A percentile compares a stretch with the other conserved stretches of the same genome.
phyloP scores from a whole-genome alignment of 2,329 filamentous ascomycete species.

The Exophiala phaeomuriformis region DNA sequence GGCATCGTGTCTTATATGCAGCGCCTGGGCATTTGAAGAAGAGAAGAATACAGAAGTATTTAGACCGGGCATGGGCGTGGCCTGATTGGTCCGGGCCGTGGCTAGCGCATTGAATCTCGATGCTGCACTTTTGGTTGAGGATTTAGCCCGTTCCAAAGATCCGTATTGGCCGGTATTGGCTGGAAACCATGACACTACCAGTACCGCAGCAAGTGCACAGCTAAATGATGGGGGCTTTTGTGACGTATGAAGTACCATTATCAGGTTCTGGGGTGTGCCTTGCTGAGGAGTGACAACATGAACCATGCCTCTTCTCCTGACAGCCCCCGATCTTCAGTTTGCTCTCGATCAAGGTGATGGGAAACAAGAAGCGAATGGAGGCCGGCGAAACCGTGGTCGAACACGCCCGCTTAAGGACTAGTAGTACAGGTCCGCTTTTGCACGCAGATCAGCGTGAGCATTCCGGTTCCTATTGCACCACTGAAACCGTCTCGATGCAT shows the following conservation, averaged over 20 bases:
- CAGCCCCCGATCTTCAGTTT: too few species aligned
- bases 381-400: too few species aligned
- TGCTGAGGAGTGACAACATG: neutral
- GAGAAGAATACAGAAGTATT: neutral
- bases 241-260: neutral
- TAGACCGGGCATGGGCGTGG: neutral
- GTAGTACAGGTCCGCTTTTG: neutral
- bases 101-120: neutral
- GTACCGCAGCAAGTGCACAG: neutral
- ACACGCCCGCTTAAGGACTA: too few species aligned
- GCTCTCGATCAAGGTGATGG: too few species aligned
- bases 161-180: slow-evolving; percentile 1
- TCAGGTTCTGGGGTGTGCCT: too few species aligned
- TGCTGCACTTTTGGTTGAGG: neutral
- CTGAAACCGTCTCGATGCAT: neutral
- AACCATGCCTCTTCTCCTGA: too few species aligned
- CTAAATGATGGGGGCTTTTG: neutral
- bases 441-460: neutral
- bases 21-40: neutral
- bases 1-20: neutral
- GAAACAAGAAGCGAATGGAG: too few species aligned
- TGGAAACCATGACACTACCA: neutral
- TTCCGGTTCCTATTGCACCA: neutral
- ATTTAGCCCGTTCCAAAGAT: neutral
- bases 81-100: slow-evolving; percentile 10